Evolutionary conservation across 2,329 filamentous ascomycete species (phyloP).

Genomic region (Fusarium pininemorale): DNA sequence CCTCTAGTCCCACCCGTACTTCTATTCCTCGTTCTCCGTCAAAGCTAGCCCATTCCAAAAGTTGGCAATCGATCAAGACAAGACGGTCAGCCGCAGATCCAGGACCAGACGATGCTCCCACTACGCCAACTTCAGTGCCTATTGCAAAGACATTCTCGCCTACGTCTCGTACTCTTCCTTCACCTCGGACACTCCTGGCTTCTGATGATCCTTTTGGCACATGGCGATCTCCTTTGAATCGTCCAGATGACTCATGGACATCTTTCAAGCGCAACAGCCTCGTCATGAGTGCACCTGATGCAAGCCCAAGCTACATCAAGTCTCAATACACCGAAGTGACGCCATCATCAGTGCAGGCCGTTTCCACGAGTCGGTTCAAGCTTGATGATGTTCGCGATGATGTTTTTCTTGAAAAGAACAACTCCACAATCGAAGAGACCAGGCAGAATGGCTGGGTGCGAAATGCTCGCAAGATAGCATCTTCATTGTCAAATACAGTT

Average conservation of each 20-base stretch:
- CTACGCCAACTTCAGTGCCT: background rate
- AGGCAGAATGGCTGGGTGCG: slow-evolving; percentile 26
- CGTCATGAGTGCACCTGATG: background rate
- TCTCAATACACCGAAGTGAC: slow-evolving; percentile 23
- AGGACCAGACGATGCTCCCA: background rate
- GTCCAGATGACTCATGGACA: slow-evolving; percentile 22
- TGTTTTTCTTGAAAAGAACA: background rate
- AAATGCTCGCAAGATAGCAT: slow-evolving; percentile 39
- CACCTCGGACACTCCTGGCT: background rate
- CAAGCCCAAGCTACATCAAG: slow-evolving; percentile 28
- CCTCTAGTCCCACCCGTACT: background rate
- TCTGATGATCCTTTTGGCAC: slow-evolving; percentile 17
- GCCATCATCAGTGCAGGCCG: background rate
- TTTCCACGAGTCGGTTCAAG: background rate
- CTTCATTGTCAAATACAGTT: slow-evolving; percentile 30
- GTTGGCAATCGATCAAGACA: slow-evolving; percentile 14
- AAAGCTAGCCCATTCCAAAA: slow-evolving; percentile 22
- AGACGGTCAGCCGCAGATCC: background rate
- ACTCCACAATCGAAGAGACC: background rate
- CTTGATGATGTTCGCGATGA: background rate
- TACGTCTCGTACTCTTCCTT: background rate
- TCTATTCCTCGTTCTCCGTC: background rate
- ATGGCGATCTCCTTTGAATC: slow-evolving; percentile 17
- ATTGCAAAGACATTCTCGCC: background rate
- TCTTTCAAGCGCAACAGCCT: slow-evolving; percentile 19